phyloP scores from a whole-genome alignment of 139 green algal species.

The Pycnococcus provasolii region DNA sequence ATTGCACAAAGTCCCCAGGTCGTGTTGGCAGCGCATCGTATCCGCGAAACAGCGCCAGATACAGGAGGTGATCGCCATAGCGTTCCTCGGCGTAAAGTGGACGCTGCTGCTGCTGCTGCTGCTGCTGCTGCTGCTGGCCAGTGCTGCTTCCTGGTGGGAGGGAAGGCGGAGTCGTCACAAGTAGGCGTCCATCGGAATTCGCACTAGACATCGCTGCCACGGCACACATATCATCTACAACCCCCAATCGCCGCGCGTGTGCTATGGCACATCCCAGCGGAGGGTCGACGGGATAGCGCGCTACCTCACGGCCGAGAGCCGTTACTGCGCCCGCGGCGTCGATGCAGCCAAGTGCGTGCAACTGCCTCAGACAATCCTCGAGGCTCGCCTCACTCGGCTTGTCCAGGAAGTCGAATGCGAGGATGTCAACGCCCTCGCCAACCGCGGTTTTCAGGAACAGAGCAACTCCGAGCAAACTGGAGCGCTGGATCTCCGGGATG shows the following conservation, averaged over 20 bases:
- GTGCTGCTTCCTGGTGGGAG: no score
- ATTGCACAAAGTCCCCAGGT: not conserved
- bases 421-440: conserved; percentile 61
- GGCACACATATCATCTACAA: conserved; percentile 55
- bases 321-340: conserved; percentile 53
- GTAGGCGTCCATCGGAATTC: conserved; percentile 63
- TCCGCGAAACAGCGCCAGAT: conserved; percentile 44
- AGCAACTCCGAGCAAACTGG: conserved; percentile 59
- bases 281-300: not conserved
- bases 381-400: conserved; percentile 43
- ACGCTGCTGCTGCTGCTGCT: no score
- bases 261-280: not conserved
- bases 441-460: conserved; percentile 85
- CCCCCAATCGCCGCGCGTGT: not conserved
- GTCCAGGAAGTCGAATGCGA: conserved; percentile 92
- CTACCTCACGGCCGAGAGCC: conserved; percentile 4
- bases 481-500: conserved; percentile 84
- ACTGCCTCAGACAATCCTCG: conserved; percentile 70
- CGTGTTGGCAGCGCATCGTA: conserved; percentile 24
- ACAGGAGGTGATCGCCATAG: no score
- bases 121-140: no score
- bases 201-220: conserved; percentile 65
- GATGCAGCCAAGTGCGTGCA: conserved; percentile 79
- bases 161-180: conserved; percentile 28
- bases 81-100: no score